Percentiles rank a stretch among this genome's conserved stretches.
Evolutionary conservation across 1,284 basidiomycete genomes (phyloP).

Genomic region (Marasmius fiardii): DNA sequence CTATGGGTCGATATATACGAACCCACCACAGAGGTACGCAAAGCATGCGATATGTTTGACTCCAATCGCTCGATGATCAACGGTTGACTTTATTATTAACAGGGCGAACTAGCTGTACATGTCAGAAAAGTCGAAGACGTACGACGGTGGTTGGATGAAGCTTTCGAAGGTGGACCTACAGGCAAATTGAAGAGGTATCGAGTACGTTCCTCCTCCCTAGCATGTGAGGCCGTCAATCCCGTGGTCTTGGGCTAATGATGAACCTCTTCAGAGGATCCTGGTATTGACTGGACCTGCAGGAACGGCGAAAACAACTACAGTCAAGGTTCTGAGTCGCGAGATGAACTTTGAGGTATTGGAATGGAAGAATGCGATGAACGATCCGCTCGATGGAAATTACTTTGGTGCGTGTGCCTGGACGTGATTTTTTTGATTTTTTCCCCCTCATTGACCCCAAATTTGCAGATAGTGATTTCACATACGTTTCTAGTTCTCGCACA

Average conservation of each 20-base stretch:
- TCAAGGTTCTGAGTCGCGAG: slow-evolving; percentile 74
- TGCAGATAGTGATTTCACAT: background rate
- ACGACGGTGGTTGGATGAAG: slow-evolving; percentile 81
- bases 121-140: slow-evolving; percentile 85
- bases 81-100: slow-evolving; percentile 8
- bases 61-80: slow-evolving; percentile 5
- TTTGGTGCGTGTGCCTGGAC: slow-evolving; percentile 15
- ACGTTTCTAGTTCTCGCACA: background rate
- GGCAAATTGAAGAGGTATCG: slow-evolving; percentile 74
- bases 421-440: background rate
- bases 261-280: slow-evolving; percentile 67
- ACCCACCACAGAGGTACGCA: slow-evolving; percentile 61
- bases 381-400: slow-evolving; percentile 21
- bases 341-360: slow-evolving; percentile 83
- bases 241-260: background rate
- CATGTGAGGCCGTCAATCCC: background rate
- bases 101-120: slow-evolving; percentile 88
- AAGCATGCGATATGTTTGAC: background rate
- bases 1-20: slow-evolving; percentile 82
- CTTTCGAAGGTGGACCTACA: slow-evolving; percentile 67
- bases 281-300: slow-evolving; percentile 89
- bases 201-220: slow-evolving; percentile 40
- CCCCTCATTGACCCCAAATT: background rate
- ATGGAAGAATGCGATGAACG: slow-evolving; percentile 71
- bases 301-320: slow-evolving; percentile 84